Conservation (phyloP, 2,329 filamentous ascomycete species). For the Helminthosporium solani region DNA sequence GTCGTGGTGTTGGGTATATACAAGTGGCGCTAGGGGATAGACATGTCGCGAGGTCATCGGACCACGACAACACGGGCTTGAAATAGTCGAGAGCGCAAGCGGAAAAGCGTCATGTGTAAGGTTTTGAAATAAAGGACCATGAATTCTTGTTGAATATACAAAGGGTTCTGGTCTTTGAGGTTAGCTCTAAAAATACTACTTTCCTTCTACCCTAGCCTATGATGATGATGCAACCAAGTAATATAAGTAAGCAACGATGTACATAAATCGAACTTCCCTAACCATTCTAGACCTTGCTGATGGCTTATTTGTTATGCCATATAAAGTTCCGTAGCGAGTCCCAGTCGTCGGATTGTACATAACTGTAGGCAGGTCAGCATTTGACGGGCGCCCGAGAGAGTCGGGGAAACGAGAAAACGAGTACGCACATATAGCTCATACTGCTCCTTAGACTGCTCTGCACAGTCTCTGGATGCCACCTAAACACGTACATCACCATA, state of each 20-base stretch:
- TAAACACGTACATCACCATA: constrained; percentile 91
- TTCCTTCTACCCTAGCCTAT: background rate
- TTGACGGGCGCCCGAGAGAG: background rate
- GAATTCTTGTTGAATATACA: background rate
- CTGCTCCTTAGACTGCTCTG: constrained; percentile 89
- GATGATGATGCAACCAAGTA: background rate
- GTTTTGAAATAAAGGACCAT: background rate
- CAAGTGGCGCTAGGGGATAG: no score
- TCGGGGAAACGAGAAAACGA: constrained; percentile 3
- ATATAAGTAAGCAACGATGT: constrained; percentile 4
- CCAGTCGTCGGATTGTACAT: constrained; percentile 83
- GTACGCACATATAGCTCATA: constrained; percentile 92
- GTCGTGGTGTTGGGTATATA: background rate
- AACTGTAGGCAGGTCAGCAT: constrained; percentile 48
- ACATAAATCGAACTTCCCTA: background rate
- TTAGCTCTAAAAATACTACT: background rate
- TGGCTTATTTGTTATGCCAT: constrained; percentile 72
- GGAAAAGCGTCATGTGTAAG: no score
- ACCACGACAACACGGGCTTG: no score
- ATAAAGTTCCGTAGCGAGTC: constrained; percentile 80
- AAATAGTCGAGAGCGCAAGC: no score
- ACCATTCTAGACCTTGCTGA: background rate
- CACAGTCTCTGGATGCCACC: constrained; percentile 85
- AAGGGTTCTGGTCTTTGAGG: background rate
- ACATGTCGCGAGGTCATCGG: no score